Base-by-base conservation (phyloP, 805 yeast genomes). In the Komagataella ulmi region DNA sequence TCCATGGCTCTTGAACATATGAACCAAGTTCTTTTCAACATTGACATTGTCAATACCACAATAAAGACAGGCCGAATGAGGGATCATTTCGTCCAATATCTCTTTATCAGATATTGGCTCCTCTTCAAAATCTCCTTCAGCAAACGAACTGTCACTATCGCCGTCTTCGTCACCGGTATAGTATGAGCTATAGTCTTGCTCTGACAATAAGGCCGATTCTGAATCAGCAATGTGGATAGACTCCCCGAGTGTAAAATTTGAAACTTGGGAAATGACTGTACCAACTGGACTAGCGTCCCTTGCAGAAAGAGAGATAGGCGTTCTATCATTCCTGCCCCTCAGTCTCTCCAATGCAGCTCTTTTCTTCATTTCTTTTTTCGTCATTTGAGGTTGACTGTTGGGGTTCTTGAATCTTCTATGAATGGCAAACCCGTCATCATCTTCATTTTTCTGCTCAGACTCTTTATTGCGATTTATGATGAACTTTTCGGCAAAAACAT, bases 201-300 rank as follows among this genome's bases (percentile, higher is more conserved):
- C 51, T 24, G 46, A 50, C 7, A 49, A 8, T 21, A 19, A n/a
- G 3, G 14, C 21, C 12, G 53, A 51, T 18, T 51, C 53, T 30
- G 48, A 14, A 19, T 45, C 51, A 46, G 24, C 21, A 5, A 50
- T 40, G 43, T 50, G 52, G 7, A 51, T 49, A 2, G 67, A 58
- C 23, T 73, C 77, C 6, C 78, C 83, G 19, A 80, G 65, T 7
- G 85, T 79, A 61, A 80, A 75, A 50, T 73, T 71, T 1, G 87
- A 80, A 19, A 73, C 61, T 50, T 74, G 75, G 1, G 88, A 80
- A 0, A 67, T 67, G 3, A 78, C 75, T 1, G 84, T 77, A n/a
- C 69, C 63, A 0, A 79, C 72, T 2, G 85, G 83, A 54, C 84
- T 77, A 8, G 56, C 55, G 3, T 70, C 67, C 59, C 83, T 67